Percentiles rank a stretch among this genome's conserved stretches.
Evolutionary conservation across 208 protist species (phyloP).

Genomic region (Willaertia magna): DNA sequence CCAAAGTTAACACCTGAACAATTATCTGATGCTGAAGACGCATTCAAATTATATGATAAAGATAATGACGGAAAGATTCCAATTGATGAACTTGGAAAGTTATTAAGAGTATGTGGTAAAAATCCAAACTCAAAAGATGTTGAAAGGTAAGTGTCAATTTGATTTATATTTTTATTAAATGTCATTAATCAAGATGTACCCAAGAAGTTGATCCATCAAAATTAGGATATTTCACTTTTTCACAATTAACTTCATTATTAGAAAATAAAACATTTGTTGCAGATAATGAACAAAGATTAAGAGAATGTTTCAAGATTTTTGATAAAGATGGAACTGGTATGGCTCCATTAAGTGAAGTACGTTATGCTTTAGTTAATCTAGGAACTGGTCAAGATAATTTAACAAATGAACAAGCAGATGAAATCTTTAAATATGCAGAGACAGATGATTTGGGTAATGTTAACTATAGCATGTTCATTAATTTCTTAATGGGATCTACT

Average conservation of each 20-base stretch:
- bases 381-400: constrained; percentile 38
- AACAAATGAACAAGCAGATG: constrained; percentile 30
- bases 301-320: constrained; percentile 49
- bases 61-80: constrained; percentile 92
- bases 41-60: constrained; percentile 96
- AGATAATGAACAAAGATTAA: constrained; percentile 41
- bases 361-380: constrained; percentile 46
- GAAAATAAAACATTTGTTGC: neutral
- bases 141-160: no score
- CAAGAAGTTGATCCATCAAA: neutral
- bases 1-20: constrained; percentile 79
- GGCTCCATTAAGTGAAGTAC: constrained; percentile 43
- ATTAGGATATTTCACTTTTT: neutral
- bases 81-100: constrained; percentile 87
- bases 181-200: no score
- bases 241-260: neutral
- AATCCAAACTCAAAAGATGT: constrained; percentile 65
- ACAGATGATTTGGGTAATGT: constrained; percentile 18
- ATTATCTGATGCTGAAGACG: constrained; percentile 93
- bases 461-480: constrained; percentile 18
- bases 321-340: constrained; percentile 46
- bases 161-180: no score
- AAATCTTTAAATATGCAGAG: constrained; percentile 18
- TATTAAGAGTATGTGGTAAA: constrained; percentile 95
- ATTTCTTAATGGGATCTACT: constrained; percentile 12